Percentiles rank a stretch among this genome's conserved stretches.
phyloP scores from a whole-genome alignment of 176 grass and related monocot species.

The Alloteropsis semialata region DNA sequence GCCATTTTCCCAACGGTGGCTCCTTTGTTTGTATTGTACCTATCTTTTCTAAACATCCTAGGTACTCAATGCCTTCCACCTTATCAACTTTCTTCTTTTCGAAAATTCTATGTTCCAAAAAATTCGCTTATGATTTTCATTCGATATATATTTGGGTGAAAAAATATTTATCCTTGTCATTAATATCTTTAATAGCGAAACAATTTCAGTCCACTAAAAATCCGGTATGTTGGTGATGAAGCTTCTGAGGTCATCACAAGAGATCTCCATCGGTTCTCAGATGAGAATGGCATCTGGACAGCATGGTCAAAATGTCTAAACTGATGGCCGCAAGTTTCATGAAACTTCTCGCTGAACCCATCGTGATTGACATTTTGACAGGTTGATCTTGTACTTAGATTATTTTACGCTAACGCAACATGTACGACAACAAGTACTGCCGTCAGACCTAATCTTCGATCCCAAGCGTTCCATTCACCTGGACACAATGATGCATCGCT shows the following conservation, averaged over 20 bases:
- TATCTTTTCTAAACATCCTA: not conserved
- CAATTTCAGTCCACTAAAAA: not conserved
- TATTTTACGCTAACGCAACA: constrained; percentile 13
- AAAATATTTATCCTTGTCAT: not conserved
- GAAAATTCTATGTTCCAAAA: not conserved
- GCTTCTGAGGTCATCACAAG: not conserved
- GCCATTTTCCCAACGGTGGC: not conserved
- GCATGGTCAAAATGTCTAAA: not conserved
- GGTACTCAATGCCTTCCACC: not conserved
- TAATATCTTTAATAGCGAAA: not conserved
- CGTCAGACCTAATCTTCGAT: not conserved
- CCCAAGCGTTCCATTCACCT: constrained; percentile 35
- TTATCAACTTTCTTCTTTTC: not conserved
- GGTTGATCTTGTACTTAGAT: not conserved
- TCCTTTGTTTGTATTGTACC: not conserved
- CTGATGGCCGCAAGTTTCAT: not conserved
- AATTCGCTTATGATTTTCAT: not conserved
- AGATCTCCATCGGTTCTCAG: not conserved
- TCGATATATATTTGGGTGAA: not conserved
- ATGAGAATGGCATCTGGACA: not conserved
- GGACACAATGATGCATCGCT: not conserved
- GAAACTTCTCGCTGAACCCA: not conserved
- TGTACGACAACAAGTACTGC: constrained; percentile 8
- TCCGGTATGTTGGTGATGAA: not conserved
- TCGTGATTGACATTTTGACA: constrained; percentile 18